Percentiles rank a stretch among this genome's conserved stretches.
These are phyloP conservation scores for Pythium phragmiticola DNA, from an alignment of 352 stramenopile genomes.

Conservation along the genomic window DNA sequence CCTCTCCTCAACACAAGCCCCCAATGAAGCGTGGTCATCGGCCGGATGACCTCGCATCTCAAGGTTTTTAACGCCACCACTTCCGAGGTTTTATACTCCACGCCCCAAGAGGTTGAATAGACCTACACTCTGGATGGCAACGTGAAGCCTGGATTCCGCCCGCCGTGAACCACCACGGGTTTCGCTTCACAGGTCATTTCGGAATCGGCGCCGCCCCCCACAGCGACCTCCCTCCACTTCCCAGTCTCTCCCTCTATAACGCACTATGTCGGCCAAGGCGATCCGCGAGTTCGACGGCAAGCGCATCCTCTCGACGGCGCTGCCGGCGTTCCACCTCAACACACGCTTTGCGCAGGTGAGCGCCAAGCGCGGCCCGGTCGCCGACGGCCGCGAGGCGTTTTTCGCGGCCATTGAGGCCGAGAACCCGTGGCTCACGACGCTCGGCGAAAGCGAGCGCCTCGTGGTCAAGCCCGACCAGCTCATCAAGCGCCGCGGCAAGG, in stretches of 20 bases:
- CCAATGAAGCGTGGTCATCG: too few relatives aligned
- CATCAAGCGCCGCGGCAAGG: constrained; percentile 97
- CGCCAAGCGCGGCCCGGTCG: constrained; percentile 21
- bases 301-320: constrained; percentile 84
- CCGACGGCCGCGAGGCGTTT: constrained; percentile 44
- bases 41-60: neutral
- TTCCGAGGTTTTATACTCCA: constrained; percentile 10
- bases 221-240: neutral
- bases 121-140: constrained; percentile 19
- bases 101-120: constrained; percentile 13
- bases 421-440: constrained; percentile 83
- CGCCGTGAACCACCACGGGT: neutral
- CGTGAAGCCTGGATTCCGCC: neutral
- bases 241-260: neutral
- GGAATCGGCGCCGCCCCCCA: constrained; percentile 22
- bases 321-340: constrained; percentile 77
- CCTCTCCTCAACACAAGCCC: constrained; percentile 2
- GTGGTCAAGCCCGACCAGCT: constrained; percentile 98
- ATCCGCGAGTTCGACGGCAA: constrained; percentile 97
- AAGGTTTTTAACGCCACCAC: neutral
- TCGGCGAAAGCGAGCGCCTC: constrained; percentile 73
- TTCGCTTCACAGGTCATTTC: constrained; percentile 7
- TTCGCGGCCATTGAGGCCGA: constrained; percentile 63
- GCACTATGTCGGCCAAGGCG: constrained; percentile 92
- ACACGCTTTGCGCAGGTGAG: constrained; percentile 75